These are phyloP conservation scores for Cryomyces antarcticus DNA, from an alignment of 495 filamentous ascomycete genomes.

Conservation along the genomic window DNA sequence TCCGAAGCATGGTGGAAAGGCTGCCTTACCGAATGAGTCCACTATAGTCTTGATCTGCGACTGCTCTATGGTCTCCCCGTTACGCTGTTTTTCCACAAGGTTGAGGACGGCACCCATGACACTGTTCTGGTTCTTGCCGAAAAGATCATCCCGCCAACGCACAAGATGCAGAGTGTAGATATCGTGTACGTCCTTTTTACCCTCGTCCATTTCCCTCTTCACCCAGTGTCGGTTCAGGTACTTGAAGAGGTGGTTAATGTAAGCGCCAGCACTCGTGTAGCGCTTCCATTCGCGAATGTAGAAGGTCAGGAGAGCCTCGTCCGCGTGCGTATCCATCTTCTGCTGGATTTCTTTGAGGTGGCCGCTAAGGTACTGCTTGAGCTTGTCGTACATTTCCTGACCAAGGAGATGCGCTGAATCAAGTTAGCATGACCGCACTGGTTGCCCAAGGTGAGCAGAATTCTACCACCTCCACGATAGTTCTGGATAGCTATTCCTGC, in stretches of 20 bases:
- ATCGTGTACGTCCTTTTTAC: constrained; percentile 95
- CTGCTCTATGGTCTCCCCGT: constrained; percentile 95
- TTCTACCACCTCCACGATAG: constrained; percentile 53
- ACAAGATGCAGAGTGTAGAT: constrained; percentile 94
- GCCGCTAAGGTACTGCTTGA: constrained; percentile 59
- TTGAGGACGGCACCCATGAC: constrained; percentile 92
- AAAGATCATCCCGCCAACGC: constrained; percentile 83
- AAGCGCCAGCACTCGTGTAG: constrained; percentile 87
- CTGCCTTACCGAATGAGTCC: constrained; percentile 44
- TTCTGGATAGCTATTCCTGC: constrained; percentile 4
- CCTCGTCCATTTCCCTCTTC: constrained; percentile 95
- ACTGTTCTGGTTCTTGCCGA: constrained; percentile 56
- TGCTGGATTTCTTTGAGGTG: constrained; percentile 49
- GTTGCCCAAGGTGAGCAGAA: constrained; percentile 5
- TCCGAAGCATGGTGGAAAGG: not conserved
- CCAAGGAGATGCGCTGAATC: constrained; percentile 68
- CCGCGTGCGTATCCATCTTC: constrained; percentile 53
- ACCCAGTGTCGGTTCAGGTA: constrained; percentile 99
- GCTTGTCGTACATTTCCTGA: constrained; percentile 85
- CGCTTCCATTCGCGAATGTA: constrained; percentile 94
- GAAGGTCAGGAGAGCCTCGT: constrained; percentile 81
- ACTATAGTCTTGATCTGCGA: constrained; percentile 93
- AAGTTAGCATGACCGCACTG: constrained; percentile 3
- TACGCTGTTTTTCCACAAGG: constrained; percentile 91
- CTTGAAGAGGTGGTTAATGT: constrained; percentile 88